Base-by-base conservation (phyloP, 768 basidiomycete species). In the Amanita muscaria region DNA sequence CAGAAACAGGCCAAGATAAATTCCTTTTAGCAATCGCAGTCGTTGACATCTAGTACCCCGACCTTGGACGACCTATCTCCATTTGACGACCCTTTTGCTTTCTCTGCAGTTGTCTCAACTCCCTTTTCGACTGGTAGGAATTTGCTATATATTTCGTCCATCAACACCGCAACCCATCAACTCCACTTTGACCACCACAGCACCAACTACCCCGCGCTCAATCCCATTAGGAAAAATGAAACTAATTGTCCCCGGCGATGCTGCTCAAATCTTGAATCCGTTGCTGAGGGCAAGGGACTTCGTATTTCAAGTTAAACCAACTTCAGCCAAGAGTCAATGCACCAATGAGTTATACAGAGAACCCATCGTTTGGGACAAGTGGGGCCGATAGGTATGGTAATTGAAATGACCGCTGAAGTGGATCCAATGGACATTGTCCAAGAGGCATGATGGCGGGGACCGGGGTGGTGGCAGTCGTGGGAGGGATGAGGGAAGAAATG, bases 141-240 rank as follows among this genome's bases (percentile, higher is more conserved):
- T 5, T 7, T 19, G 16, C n/a, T 18, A 1, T 73, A 71, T 46
- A 83, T 67, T 35, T 86, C 72, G 8, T 65, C 67, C 53, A 67
- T 64, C 50, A 88, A 67, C 3, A 75, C 66, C 42, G 21, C 32
- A 7, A 3, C 29, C 18, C 40, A 16, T 35, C 18, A n/a, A 33
- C 25, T 12, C 46, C 22, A 9, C n/a, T 5, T 22, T 19, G 9
- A 14, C 39, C n/a, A 22, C 18, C 16, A 19, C 31, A 3, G 16
- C 33, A 19, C 11, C 46, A 27, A 44, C 42, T 29, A 44, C 51
- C 25, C 44, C 50, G 22, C 47, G 50, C 14, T 38, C 48, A 18
- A 46, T 54, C 11, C 34, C 49, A 29, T 48, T 44, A 21, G 34
- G 44, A 36, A 56, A 51, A 38, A 54, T 48, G 10, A 62, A 60